phyloP scores from a whole-genome alignment of 768 basidiomycete species.

The Dictyophora rubrovolvata region DNA sequence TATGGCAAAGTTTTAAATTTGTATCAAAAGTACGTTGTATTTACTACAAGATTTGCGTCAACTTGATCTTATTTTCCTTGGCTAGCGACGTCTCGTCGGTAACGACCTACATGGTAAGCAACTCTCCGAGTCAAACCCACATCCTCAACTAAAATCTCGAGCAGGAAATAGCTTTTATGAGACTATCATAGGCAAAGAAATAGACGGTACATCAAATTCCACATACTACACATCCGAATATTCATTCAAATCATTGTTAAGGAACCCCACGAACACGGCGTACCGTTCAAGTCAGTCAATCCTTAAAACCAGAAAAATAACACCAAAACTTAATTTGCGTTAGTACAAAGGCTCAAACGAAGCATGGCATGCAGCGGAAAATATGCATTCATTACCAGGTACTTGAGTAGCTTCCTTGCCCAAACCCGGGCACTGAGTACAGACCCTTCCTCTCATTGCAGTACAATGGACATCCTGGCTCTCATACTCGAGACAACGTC shows the following conservation, averaged over 20 bases:
- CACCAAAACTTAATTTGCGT: background rate
- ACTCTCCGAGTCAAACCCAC: background rate
- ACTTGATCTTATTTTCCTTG: background rate
- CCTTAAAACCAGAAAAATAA: background rate
- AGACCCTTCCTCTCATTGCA: background rate
- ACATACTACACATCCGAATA: background rate
- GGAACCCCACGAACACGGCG: background rate
- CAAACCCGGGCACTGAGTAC: background rate
- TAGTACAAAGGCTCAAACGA: background rate
- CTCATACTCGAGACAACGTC: background rate
- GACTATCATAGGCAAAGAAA: background rate
- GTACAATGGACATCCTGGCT: slow-evolving; percentile 8
- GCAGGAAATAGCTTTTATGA: slow-evolving; percentile 8
- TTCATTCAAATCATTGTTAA: background rate
- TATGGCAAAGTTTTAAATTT: slow-evolving; percentile 2
- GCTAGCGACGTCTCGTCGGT: slow-evolving; percentile 6
- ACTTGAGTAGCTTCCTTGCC: background rate
- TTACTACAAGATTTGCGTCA: background rate
- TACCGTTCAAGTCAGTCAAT: slow-evolving; percentile 6
- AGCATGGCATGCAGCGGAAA: slow-evolving; percentile 2
- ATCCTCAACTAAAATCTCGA: background rate
- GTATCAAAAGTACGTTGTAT: background rate
- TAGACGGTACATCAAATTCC: background rate
- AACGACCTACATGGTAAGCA: slow-evolving; percentile 1
- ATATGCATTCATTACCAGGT: slow-evolving; percentile 4